Conservation (phyloP, 2,329 filamentous ascomycete genomes). For the Clarireedia monteithiana region DNA sequence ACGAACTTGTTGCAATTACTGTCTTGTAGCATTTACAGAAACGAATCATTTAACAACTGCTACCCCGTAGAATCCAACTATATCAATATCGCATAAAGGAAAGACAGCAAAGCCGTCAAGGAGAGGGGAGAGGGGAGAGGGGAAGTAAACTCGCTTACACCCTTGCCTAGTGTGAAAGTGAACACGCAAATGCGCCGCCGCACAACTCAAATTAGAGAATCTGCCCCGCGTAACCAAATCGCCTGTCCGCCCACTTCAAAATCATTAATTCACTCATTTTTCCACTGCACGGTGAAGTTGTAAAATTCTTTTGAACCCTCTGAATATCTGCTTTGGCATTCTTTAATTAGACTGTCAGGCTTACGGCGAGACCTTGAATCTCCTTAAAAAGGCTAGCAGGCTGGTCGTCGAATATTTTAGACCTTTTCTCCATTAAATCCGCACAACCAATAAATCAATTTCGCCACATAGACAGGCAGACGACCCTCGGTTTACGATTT, state of each 20-base stretch:
- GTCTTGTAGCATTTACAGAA: no score
- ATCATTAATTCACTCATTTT: neutral
- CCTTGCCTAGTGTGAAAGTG: constrained; percentile 2
- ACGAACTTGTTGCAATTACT: no score
- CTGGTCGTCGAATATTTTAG: neutral
- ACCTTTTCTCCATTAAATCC: neutral
- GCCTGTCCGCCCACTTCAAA: neutral
- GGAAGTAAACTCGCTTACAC: neutral
- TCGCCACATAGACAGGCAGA: no score
- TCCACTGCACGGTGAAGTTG: neutral
- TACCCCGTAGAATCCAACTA: neutral
- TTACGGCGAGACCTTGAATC: neutral
- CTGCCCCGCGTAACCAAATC: constrained; percentile 4
- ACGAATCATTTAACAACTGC: neutral
- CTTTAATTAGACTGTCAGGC: constrained; percentile 9
- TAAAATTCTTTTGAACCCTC: neutral
- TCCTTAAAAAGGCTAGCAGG: neutral
- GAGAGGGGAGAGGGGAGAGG: neutral
- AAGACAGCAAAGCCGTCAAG: neutral
- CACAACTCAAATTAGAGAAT: constrained; percentile 1
- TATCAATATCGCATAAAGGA: neutral
- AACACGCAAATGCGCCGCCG: neutral
- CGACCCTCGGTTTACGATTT: neutral
- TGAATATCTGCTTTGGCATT: constrained; percentile 5
- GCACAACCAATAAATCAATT: neutral